These are phyloP conservation scores for Penicillium janthinellum DNA, from an alignment of 2,329 filamentous ascomycete species.

Conservation along the genomic window DNA sequence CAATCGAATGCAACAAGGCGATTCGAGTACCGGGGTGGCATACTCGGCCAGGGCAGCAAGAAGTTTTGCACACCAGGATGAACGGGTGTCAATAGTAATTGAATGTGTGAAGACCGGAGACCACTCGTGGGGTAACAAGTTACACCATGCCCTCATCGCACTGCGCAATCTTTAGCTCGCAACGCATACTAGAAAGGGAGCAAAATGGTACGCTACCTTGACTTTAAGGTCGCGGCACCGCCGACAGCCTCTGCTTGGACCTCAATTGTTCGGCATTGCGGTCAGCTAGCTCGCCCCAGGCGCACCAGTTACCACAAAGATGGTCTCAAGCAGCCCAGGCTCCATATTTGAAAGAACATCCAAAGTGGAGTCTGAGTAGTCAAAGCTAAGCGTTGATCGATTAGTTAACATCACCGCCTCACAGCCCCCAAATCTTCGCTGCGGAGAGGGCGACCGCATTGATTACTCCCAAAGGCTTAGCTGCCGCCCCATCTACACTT, in stretches of 20 bases:
- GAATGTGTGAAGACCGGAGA: background rate
- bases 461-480: constrained; percentile 13
- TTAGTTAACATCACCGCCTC: background rate
- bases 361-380: background rate
- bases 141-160: constrained; percentile 6
- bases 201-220: constrained; percentile 2
- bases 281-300: background rate
- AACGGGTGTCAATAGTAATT: background rate
- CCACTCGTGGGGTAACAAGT: background rate
- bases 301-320: background rate
- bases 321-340: background rate
- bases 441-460: constrained; percentile 2
- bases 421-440: background rate
- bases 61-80: constrained; percentile 6
- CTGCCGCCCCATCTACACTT: background rate
- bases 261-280: constrained; percentile 9
- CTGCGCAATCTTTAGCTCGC: constrained; percentile 3
- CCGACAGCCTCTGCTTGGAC: constrained; percentile 15
- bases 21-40: constrained; percentile 2
- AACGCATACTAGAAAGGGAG: background rate
- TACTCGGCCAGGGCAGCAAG: constrained; percentile 6
- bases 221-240: constrained; percentile 17
- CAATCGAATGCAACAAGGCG: constrained; percentile 10
- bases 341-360: background rate
- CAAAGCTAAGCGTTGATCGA: background rate